Evolutionary conservation across 2,329 filamentous ascomycete genomes (phyloP).

Genomic region (Cladosporium sp.): DNA sequence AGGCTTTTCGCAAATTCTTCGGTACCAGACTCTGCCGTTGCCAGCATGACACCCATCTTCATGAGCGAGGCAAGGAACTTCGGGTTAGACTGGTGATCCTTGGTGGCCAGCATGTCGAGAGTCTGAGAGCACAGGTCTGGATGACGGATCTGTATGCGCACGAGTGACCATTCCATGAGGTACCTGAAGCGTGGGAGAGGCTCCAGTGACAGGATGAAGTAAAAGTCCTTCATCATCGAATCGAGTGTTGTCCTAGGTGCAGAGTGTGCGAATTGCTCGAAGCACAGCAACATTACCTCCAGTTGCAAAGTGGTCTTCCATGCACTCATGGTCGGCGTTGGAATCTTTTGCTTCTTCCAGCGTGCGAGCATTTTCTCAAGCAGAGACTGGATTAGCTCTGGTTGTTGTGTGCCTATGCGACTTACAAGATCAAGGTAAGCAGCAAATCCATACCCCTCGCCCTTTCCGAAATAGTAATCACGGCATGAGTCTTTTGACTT

Average conservation of each 20-base stretch:
- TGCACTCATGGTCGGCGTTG: constrained; percentile 41
- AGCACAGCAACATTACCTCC: constrained; percentile 42
- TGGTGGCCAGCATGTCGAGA: constrained; percentile 33
- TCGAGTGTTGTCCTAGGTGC: constrained; percentile 15
- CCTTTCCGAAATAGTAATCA: constrained; percentile 41
- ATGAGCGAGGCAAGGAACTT: constrained; percentile 46
- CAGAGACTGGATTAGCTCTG: constrained; percentile 24
- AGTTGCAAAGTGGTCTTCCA: constrained; percentile 49
- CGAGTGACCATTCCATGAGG: constrained; percentile 46
- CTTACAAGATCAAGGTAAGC: constrained; percentile 43
- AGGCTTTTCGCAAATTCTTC: constrained; percentile 38
- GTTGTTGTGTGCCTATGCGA: constrained; percentile 29
- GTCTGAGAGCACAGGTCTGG: constrained; percentile 31
- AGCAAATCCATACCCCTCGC: constrained; percentile 42
- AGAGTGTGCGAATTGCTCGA: constrained; percentile 30
- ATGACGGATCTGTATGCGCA: constrained; percentile 37
- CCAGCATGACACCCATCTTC: constrained; percentile 43
- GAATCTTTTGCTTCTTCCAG: constrained; percentile 41
- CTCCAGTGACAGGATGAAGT: constrained; percentile 41
- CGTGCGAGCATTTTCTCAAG: constrained; percentile 28
- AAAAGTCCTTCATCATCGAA: constrained; percentile 35
- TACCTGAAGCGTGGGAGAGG: constrained; percentile 46
- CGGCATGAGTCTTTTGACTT: constrained; percentile 31
- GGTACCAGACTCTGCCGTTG: constrained; percentile 33
- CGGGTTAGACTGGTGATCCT: constrained; percentile 45